Evolutionary conservation across 345 rosid genomes (phyloP).

Genomic region (Gossypium arboreum): DNA sequence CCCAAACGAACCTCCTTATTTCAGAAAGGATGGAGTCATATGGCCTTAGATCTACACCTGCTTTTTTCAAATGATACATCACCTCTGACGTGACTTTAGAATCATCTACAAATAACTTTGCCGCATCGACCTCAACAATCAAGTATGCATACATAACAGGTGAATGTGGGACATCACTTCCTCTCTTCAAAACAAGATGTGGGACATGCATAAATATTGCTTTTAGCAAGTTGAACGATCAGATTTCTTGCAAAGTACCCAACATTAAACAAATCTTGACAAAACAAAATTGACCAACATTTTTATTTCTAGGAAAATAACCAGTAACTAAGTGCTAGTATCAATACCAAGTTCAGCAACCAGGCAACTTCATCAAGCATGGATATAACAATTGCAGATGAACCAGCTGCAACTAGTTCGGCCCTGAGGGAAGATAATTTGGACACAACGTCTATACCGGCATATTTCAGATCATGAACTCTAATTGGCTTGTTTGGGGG

Average conservation of each 20-base stretch:
- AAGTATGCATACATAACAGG: constrained; percentile 92
- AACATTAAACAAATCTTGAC: constrained; percentile 10
- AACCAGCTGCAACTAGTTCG: constrained; percentile 58
- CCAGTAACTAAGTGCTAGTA: not conserved
- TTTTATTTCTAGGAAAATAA: not conserved
- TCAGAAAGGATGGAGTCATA: constrained; percentile 71
- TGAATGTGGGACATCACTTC: constrained; percentile 93
- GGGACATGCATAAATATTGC: not conserved
- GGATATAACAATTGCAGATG: constrained; percentile 80
- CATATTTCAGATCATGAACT: constrained; percentile 80
- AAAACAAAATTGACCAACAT: not conserved
- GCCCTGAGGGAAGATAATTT: constrained; percentile 68
- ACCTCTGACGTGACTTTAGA: constrained; percentile 73
- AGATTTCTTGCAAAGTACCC: constrained; percentile 8
- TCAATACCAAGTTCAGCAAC: constrained; percentile 82
- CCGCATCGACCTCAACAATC: constrained; percentile 61
- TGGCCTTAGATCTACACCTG: constrained; percentile 63
- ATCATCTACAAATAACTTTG: constrained; percentile 62
- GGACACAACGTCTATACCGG: constrained; percentile 74
- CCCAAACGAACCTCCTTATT: constrained; percentile 57
- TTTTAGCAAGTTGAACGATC: not conserved
- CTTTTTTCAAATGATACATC: constrained; percentile 62
- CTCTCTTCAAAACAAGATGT: constrained; percentile 61
- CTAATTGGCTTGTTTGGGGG: constrained; percentile 74
- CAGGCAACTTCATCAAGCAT: constrained; percentile 98